These are phyloP conservation scores for Candida tallmaniae DNA, from an alignment of 805 yeast genomes.

Conservation along the genomic window DNA sequence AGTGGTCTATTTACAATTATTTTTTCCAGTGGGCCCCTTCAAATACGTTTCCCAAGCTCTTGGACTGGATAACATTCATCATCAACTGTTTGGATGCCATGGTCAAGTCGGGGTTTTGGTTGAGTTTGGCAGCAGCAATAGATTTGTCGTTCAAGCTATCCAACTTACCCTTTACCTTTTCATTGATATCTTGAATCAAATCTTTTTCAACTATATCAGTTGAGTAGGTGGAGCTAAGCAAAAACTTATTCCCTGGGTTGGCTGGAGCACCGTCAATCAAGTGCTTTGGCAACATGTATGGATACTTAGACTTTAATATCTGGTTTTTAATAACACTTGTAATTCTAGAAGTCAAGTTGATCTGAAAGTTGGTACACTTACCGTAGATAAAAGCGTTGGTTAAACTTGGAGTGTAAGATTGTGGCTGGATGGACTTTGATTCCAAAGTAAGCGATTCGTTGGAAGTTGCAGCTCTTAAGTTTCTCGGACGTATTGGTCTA, in stretches of 20 bases:
- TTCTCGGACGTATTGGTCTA: slow-evolving; percentile 3
- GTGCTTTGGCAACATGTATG: slow-evolving; percentile 33
- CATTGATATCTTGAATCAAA: slow-evolving; percentile 22
- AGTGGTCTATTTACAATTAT: slow-evolving; percentile 5
- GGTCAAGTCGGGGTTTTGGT: slow-evolving; percentile 25
- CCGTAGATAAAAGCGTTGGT: slow-evolving; percentile 33
- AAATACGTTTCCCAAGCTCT: slow-evolving; percentile 7
- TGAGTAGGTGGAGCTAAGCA: slow-evolving; percentile 23
- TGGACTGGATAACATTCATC: slow-evolving; percentile 18
- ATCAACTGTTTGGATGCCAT: slow-evolving; percentile 24
- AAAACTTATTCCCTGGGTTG: slow-evolving; percentile 23
- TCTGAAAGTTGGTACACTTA: slow-evolving; percentile 26
- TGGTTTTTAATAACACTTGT: slow-evolving; percentile 38
- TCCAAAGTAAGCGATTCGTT: slow-evolving; percentile 3
- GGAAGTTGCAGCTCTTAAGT: slow-evolving; percentile 4
- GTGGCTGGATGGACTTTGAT: slow-evolving; percentile 7
- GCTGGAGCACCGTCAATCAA: slow-evolving; percentile 22
- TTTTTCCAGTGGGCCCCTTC: slow-evolving; percentile 16
- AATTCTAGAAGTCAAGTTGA: slow-evolving; percentile 27
- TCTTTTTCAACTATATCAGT: slow-evolving; percentile 18
- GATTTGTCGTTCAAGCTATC: slow-evolving; percentile 10
- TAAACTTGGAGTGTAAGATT: slow-evolving; percentile 8
- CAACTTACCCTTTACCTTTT: slow-evolving; percentile 30
- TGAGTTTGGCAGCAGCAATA: slow-evolving; percentile 9
- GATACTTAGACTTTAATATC: slow-evolving; percentile 36